Evolutionary conservation across 1,284 basidiomycete species (phyloP).

Genomic region (Cutaneotrichosporon curvatum): DNA sequence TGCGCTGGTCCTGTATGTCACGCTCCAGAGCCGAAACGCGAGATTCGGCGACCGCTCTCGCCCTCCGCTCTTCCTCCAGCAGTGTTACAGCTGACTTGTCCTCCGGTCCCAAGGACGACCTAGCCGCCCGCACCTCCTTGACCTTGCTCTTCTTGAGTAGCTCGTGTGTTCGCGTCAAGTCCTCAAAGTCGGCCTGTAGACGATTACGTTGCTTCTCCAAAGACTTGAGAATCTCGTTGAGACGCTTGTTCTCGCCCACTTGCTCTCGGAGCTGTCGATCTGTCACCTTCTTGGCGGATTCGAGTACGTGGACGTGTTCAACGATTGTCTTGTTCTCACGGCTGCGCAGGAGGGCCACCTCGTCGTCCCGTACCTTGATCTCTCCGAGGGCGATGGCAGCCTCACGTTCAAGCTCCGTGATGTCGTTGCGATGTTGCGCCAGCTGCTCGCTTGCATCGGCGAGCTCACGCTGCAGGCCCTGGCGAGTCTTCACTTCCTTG

Average conservation of each 20-base stretch:
- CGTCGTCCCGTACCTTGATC: constrained; percentile 74
- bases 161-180: constrained; percentile 68
- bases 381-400: constrained; percentile 71
- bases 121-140: constrained; percentile 30
- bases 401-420: constrained; percentile 69
- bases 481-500: constrained; percentile 53
- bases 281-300: constrained; percentile 93
- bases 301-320: constrained; percentile 95
- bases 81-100: constrained; percentile 25
- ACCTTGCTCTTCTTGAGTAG: constrained; percentile 57
- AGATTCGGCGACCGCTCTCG: constrained; percentile 28
- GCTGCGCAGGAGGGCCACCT: constrained; percentile 74
- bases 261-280: constrained; percentile 78
- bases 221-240: constrained; percentile 35
- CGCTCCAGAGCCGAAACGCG: constrained; percentile 31
- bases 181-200: constrained; percentile 75
- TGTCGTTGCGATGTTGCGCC: constrained; percentile 59
- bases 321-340: constrained; percentile 93
- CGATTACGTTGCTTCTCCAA: constrained; percentile 50
- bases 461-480: constrained; percentile 63
- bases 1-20: constrained; percentile 35
- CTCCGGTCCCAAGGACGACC: constrained; percentile 31
- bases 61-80: constrained; percentile 35
- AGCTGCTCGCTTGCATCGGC: constrained; percentile 64
- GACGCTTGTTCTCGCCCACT: constrained; percentile 37